Conservation (phyloP, 2,329 filamentous ascomycete genomes). For the Knoxdaviesia proteae region DNA sequence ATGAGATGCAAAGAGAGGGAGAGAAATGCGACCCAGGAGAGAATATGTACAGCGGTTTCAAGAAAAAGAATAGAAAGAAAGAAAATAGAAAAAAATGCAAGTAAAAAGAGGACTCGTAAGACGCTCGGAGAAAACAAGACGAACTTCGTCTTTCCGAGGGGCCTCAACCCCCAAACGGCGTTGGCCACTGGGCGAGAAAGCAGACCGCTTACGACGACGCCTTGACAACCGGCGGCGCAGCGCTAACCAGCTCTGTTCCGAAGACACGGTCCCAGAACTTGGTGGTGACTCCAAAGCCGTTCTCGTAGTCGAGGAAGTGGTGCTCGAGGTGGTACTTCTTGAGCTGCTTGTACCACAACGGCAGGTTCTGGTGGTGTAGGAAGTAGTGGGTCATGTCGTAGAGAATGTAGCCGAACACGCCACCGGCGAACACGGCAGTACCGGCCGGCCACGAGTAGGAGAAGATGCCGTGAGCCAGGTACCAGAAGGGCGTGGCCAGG, state of each 20-base stretch:
- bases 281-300: conserved; percentile 91
- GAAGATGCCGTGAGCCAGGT: conserved; percentile 65
- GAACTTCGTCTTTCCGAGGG: too few species aligned
- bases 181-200: too few species aligned
- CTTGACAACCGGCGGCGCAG: conserved; percentile 12
- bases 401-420: conserved; percentile 85
- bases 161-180: too few species aligned
- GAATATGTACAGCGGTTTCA: too few species aligned
- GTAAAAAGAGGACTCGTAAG: too few species aligned
- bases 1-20: too few species aligned
- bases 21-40: too few species aligned
- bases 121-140: too few species aligned
- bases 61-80: too few species aligned
- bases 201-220: conserved; percentile 1
- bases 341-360: conserved; percentile 69
- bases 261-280: conserved; percentile 91
- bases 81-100: too few species aligned
- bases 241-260: conserved; percentile 50
- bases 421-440: conserved; percentile 63
- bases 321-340: conserved; percentile 97
- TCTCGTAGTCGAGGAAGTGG: conserved; percentile 95
- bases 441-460: conserved; percentile 70
- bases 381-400: conserved; percentile 99
- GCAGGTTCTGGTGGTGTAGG: conserved; percentile 84
- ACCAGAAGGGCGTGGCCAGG: conserved; percentile 81